phyloP scores from a whole-genome alignment of 768 basidiomycete species.

The Rhizopogon vesiculosus region DNA sequence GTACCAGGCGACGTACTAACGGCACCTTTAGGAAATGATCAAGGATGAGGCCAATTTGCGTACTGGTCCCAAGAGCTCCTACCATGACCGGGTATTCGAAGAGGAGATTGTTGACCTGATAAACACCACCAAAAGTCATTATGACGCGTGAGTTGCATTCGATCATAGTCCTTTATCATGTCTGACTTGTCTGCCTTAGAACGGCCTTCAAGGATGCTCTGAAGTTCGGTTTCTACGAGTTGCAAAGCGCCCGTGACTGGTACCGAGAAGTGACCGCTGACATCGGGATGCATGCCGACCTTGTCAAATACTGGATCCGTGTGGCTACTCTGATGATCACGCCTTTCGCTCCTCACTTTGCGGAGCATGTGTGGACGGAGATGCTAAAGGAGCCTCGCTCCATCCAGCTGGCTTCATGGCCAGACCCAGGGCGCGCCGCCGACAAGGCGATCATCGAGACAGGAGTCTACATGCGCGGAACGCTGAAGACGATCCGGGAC shows the following conservation, averaged over 20 bases:
- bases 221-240: slow-evolving; percentile 94
- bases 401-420: slow-evolving; percentile 83
- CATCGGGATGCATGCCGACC: slow-evolving; percentile 86
- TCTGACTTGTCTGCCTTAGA: slow-evolving; percentile 33
- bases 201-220: slow-evolving; percentile 95
- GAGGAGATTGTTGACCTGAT: slow-evolving; percentile 87
- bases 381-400: slow-evolving; percentile 72
- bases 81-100: slow-evolving; percentile 88
- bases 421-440: slow-evolving; percentile 53
- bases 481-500: slow-evolving; percentile 89
- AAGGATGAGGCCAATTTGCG: slow-evolving; percentile 69
- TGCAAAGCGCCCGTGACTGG: slow-evolving; percentile 90
- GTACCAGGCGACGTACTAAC: background rate
- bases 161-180: background rate
- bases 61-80: slow-evolving; percentile 63
- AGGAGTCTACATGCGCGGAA: slow-evolving; percentile 80
- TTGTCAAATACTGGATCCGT: slow-evolving; percentile 83
- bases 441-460: slow-evolving; percentile 69
- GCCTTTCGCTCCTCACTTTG: slow-evolving; percentile 90
- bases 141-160: slow-evolving; percentile 60
- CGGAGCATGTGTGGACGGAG: slow-evolving; percentile 83
- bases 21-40: slow-evolving; percentile 64
- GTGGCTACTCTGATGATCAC: slow-evolving; percentile 73
- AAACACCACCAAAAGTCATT: slow-evolving; percentile 75
- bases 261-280: slow-evolving; percentile 91